Conservation (phyloP, 352 stramenopile genomes). For the Phytophthora hybrid region DNA sequence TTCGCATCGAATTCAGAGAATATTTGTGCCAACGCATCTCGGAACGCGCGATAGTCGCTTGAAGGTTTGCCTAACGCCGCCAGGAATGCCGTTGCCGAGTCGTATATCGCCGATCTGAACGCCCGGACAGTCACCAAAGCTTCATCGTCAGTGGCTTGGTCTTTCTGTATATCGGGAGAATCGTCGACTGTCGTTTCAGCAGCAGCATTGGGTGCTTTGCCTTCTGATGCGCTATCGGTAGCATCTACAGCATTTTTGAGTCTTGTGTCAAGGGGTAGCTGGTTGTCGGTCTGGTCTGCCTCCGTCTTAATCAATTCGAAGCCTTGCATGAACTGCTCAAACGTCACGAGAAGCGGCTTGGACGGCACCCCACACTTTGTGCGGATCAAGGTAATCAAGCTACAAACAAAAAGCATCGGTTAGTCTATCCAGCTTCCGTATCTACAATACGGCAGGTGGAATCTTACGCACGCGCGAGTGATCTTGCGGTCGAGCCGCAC, state of each 20-base stretch:
- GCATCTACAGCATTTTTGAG: not conserved
- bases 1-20: conserved; percentile 70
- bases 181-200: not conserved
- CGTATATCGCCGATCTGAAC: conserved; percentile 52
- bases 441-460: not conserved
- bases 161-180: not conserved
- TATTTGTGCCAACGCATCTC: conserved; percentile 55
- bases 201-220: not conserved
- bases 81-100: conserved; percentile 49
- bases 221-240: not conserved
- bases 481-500: conserved; percentile 69
- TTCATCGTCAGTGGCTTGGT: conserved; percentile 38
- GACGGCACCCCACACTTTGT: conserved; percentile 50
- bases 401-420: conserved; percentile 17
- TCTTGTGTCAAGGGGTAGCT: not conserved
- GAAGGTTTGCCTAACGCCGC: conserved; percentile 26
- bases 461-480: conserved; percentile 58
- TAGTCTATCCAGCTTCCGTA: conserved; percentile 1
- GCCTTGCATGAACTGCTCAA: conserved; percentile 60
- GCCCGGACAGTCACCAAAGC: conserved; percentile 42
- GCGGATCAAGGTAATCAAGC: conserved; percentile 62
- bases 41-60: conserved; percentile 60
- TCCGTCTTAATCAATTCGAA: conserved; percentile 50
- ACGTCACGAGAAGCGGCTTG: conserved; percentile 53
- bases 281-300: not conserved